Evolutionary conservation across 352 stramenopile genomes (phyloP), one percentile per base, ranked within the genome.

Genomic region (Phytophthora idaei): DNA sequence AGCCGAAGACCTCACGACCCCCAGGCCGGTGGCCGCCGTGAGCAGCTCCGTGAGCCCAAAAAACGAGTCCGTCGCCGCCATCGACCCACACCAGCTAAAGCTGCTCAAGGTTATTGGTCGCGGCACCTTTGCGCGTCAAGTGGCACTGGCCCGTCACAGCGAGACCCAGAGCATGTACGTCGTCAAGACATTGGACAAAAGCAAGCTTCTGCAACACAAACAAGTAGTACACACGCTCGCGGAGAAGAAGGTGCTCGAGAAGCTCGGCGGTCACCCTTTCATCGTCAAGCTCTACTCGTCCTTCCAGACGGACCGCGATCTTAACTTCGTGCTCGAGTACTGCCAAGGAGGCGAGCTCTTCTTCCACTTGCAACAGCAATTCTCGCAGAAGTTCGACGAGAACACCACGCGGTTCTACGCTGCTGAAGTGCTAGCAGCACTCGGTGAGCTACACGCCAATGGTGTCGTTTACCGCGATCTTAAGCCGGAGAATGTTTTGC

Each of bases 291-390:
- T 93, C 47, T 79, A 87, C 60, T 76, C 81, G 36, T 66, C 82
- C 25, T 93, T 93, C 69, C 83, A 92, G 74, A 95, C 87, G 14
- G 74, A 84, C 27, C 75, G 71, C 37, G 85, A 95, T 49, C 77
- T 95, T 39, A 78, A 95, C 67, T 93, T 95, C 50, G 85, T 95
- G 61, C 74, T 95, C 48, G 87, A 95, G 66, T 95, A 90, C 69
- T 95, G 87, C 49, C 85, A 90, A 56, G 87, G 87, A 29, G 87
- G 87, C 17, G 87, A 95, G 69, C 81, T 95, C 51, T 95, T 95
- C 55, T 95, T 86, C 76, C 87, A 95, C 54, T 61, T 95, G 66
- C 87, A 95, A 57, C 87, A 95, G 55, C 85, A 93, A 59, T 46
- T 72, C 29, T 69, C 80, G 27, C 83, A 93, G 31, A 84, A 87